These are phyloP conservation scores for Pezicula neosporulosa DNA, from an alignment of 2,329 filamentous ascomycete genomes.

Conservation along the genomic window DNA sequence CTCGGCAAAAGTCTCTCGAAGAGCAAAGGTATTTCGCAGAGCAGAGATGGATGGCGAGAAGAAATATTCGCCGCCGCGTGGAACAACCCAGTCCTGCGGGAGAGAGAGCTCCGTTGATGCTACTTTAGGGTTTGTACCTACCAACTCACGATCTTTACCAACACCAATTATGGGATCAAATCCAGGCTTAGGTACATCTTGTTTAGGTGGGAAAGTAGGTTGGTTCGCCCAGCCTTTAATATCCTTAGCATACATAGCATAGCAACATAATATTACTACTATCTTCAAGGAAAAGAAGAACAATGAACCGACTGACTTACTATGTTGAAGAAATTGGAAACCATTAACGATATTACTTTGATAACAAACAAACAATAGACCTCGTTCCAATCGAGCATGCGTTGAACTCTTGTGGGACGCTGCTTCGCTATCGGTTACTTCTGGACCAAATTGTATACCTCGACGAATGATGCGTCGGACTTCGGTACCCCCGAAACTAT, in stretches of 20 bases:
- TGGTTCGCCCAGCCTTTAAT: conserved; percentile 21
- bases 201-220: conserved; percentile 17
- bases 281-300: no score
- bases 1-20: no score
- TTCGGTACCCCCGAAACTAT: conserved; percentile 25
- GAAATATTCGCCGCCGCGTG: conserved; percentile 42
- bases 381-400: conserved; percentile 28
- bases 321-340: conserved; percentile 36
- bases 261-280: no score
- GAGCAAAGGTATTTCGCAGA: conserved; percentile 11
- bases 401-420: conserved; percentile 18
- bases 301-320: conserved; percentile 23
- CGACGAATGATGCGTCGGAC: conserved; percentile 29
- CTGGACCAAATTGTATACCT: conserved; percentile 39
- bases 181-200: background rate
- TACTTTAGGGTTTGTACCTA: no score
- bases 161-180: conserved; percentile 7
- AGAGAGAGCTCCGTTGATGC: no score
- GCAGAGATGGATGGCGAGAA: conserved; percentile 38
- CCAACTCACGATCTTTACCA: no score
- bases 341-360: conserved; percentile 38
- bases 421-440: conserved; percentile 31
- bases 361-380: conserved; percentile 42
- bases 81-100: conserved; percentile 33
- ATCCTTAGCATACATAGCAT: background rate